These are phyloP conservation scores for Stachybotrys elegans DNA, from an alignment of 2,329 filamentous ascomycete species.

Conservation along the genomic window DNA sequence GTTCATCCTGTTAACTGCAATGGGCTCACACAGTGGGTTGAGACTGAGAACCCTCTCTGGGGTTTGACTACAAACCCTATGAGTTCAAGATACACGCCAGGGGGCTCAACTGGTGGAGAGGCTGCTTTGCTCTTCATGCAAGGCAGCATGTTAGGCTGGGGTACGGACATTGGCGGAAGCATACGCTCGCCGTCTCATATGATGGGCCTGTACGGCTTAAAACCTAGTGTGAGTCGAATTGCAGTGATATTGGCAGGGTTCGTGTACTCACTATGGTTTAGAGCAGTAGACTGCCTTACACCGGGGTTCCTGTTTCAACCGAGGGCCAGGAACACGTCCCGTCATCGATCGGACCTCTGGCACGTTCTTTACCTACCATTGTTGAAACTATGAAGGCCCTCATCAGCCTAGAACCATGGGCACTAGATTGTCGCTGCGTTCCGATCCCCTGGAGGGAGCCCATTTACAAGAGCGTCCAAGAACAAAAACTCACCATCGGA, in stretches of 20 bases:
- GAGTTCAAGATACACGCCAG: constrained; percentile 15
- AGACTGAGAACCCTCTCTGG: constrained; percentile 24
- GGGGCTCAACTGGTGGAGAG: constrained; percentile 21
- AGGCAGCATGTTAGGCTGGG: constrained; percentile 16
- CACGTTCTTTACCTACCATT: constrained; percentile 39
- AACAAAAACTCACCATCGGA: constrained; percentile 42
- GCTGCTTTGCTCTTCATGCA: constrained; percentile 12
- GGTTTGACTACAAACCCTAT: constrained; percentile 18
- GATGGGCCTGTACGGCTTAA: constrained; percentile 17
- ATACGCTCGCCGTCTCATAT: constrained; percentile 20
- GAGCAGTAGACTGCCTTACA: constrained; percentile 53
- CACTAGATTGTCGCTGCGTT: constrained; percentile 45
- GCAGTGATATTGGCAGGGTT: too few species aligned
- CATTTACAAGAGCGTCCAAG: constrained; percentile 32
- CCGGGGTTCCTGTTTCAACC: constrained; percentile 54
- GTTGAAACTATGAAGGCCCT: constrained; percentile 42
- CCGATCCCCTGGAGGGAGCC: constrained; percentile 50
- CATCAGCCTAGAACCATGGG: constrained; percentile 44
- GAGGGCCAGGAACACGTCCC: constrained; percentile 62
- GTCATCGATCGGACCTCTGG: constrained; percentile 57
- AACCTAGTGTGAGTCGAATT: constrained; percentile 22
- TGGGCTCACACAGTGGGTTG: constrained; percentile 20
- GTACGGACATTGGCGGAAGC: constrained; percentile 21
- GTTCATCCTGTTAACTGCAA: too few species aligned
- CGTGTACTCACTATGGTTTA: constrained; percentile 15